Base-by-base conservation (phyloP, 169 alveolate species). In the Theileria parva region DNA sequence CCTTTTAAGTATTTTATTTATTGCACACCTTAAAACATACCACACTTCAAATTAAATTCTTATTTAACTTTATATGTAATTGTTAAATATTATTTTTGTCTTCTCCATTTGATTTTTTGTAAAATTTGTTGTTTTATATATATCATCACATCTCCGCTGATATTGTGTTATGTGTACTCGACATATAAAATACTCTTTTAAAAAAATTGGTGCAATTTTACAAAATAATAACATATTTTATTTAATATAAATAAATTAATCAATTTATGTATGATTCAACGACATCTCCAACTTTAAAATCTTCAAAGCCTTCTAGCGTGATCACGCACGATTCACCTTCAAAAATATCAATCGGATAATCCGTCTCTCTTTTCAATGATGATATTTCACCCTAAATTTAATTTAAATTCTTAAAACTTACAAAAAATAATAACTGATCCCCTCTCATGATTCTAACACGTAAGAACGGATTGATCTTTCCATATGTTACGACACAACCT, bases 261-360 rank as follows among this genome's bases (percentile, higher is more conserved):
- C 67, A n/a, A 15, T n/a, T n/a, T n/a, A n/a, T n/a, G 34, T 85
- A 85, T 1, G 85, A 61, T 66, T 85, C 91, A 12, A 85, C 44
- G 44, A 74, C 53, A 63, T 85, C 91, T 37, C 76, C 80, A 34
- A 74, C 88, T 77, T 70, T 37, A 60, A 85, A 70, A 37, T 77
- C 91, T 60, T 85, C 72, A 70, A 77, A 85, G 9, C 77, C 87
- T 11, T 71, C 69, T 68, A 85, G 66, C 2, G 77, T 78, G 71
- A 85, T 77, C 50, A 87, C 87, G n/a, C 87, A 69, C 27, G 91
- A 77, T 34, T 85, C 85, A 3, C 87, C 27, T 48, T 83, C 89
- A 11, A 65, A 34, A 0, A 78, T 85, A 59, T 77, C 80, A 11
- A 1, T 32, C 48, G 61, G 5, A 50, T 61, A 19, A 61, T 61